These are phyloP conservation scores for Penicillium nucicola DNA, from an alignment of 495 filamentous ascomycete genomes.

Conservation along the genomic window DNA sequence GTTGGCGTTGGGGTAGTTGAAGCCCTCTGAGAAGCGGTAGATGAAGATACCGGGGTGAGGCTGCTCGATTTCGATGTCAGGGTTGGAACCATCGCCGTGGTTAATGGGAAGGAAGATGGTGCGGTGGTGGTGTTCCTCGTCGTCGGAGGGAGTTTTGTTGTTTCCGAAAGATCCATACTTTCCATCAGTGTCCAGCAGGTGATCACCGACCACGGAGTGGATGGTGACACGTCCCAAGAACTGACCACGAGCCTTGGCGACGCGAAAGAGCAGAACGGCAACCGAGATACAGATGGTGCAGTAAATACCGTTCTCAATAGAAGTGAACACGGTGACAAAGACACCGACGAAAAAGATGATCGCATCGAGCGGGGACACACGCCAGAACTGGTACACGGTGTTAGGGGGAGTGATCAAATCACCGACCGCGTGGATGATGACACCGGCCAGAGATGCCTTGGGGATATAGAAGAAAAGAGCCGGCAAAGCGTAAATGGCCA, in stretches of 20 bases:
- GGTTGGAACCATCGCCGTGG: constrained; percentile 87
- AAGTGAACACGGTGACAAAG: constrained; percentile 81
- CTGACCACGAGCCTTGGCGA: constrained; percentile 78
- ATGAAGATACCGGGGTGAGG: constrained; percentile 97
- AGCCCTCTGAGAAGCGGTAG: constrained; percentile 94
- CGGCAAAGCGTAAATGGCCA: constrained; percentile 92
- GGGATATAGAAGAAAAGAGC: constrained; percentile 96
- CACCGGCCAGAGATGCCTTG: constrained; percentile 76
- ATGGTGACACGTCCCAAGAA: constrained; percentile 89
- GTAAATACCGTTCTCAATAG: constrained; percentile 93
- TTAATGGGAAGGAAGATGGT: constrained; percentile 90
- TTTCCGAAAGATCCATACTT: constrained; percentile 54
- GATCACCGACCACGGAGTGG: constrained; percentile 84
- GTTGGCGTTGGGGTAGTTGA: constrained; percentile 93
- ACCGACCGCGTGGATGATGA: constrained; percentile 97
- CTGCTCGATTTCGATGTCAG: constrained; percentile 69
- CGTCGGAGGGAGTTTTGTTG: constrained; percentile 27
- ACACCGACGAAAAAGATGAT: constrained; percentile 94
- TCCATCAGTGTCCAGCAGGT: constrained; percentile 60
- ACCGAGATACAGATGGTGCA: constrained; percentile 71
- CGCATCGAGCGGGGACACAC: constrained; percentile 83
- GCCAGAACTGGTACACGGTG: constrained; percentile 94
- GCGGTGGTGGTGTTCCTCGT: constrained; percentile 39
- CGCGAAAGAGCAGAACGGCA: constrained; percentile 79
- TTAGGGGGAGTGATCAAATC: constrained; percentile 94